These are phyloP conservation scores for Pythium angustatum DNA, from an alignment of 352 stramenopile genomes.

Conservation along the genomic window DNA sequence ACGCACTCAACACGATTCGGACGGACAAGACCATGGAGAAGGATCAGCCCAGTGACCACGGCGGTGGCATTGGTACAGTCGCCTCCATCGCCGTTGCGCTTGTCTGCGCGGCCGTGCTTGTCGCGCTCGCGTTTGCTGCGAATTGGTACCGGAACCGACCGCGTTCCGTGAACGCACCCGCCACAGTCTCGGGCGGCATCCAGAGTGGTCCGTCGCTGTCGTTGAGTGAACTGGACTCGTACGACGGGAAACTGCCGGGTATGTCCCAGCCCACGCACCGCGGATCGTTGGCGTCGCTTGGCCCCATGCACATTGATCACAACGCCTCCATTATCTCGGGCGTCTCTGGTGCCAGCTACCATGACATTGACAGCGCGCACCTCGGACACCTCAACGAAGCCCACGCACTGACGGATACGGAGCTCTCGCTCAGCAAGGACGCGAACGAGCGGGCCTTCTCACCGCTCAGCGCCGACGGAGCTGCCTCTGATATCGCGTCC, in stretches of 20 bases:
- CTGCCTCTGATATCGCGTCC: neutral
- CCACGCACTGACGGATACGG: constrained; percentile 41
- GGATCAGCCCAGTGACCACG: too few species aligned
- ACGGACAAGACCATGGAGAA: neutral
- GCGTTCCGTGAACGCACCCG: constrained; percentile 31
- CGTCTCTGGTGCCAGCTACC: constrained; percentile 45
- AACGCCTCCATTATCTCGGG: constrained; percentile 52
- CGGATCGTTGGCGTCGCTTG: neutral
- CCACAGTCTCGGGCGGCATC: constrained; percentile 9
- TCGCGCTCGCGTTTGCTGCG: constrained; percentile 38
- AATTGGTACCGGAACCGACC: constrained; percentile 60
- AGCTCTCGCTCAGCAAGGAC: constrained; percentile 35
- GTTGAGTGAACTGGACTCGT: constrained; percentile 37
- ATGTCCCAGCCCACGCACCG: constrained; percentile 6
- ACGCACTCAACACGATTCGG: constrained; percentile 10
- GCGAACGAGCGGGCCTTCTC: constrained; percentile 37
- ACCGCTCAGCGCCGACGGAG: constrained; percentile 27
- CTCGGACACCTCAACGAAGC: constrained; percentile 29
- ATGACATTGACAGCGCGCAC: constrained; percentile 35
- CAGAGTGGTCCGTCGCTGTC: constrained; percentile 12
- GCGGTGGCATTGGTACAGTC: constrained; percentile 26
- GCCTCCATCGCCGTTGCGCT: constrained; percentile 43
- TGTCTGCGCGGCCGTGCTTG: constrained; percentile 34
- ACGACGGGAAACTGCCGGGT: constrained; percentile 33
- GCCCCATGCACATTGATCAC: constrained; percentile 26